Percentiles rank a stretch among this genome's conserved stretches.
These are phyloP conservation scores for Saccharomyces hybrid DNA, from an alignment of 1,139 yeast species.

Conservation along the genomic window DNA sequence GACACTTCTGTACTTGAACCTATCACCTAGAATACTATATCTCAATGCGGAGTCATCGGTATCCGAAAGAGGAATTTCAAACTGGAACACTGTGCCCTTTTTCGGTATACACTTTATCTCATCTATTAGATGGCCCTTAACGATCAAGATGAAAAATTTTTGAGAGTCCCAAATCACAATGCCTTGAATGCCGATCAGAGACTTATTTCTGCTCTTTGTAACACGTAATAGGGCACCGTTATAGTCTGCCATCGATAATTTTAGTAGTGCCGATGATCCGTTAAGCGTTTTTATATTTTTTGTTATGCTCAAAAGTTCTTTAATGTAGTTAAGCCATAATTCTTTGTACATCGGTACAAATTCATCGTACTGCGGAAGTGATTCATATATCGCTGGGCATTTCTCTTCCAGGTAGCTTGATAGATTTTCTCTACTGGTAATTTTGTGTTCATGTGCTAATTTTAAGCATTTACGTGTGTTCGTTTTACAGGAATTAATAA, in stretches of 20 bases:
- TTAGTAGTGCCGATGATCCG: constrained; percentile 36
- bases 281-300: constrained; percentile 16
- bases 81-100: constrained; percentile 50
- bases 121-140: constrained; percentile 45
- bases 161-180: constrained; percentile 86
- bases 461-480: constrained; percentile 14
- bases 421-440: constrained; percentile 10
- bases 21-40: constrained; percentile 70
- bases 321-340: constrained; percentile 30
- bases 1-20: constrained; percentile 66
- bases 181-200: constrained; percentile 61
- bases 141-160: constrained; percentile 60
- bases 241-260: constrained; percentile 73
- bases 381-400: constrained; percentile 13
- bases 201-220: constrained; percentile 47
- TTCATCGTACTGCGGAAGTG: constrained; percentile 22
- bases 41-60: constrained; percentile 35
- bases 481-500: constrained; percentile 17
- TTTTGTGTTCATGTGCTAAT: constrained; percentile 16
- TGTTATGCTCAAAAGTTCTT: constrained; percentile 24
- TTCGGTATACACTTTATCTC: constrained; percentile 54
- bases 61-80: constrained; percentile 40
- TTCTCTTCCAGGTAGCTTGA: constrained; percentile 12
- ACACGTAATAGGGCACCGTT: constrained; percentile 70
- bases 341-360: constrained; percentile 25